These are phyloP conservation scores for Diutina ranongensis DNA, from an alignment of 1,139 yeast genomes.

Conservation along the genomic window DNA sequence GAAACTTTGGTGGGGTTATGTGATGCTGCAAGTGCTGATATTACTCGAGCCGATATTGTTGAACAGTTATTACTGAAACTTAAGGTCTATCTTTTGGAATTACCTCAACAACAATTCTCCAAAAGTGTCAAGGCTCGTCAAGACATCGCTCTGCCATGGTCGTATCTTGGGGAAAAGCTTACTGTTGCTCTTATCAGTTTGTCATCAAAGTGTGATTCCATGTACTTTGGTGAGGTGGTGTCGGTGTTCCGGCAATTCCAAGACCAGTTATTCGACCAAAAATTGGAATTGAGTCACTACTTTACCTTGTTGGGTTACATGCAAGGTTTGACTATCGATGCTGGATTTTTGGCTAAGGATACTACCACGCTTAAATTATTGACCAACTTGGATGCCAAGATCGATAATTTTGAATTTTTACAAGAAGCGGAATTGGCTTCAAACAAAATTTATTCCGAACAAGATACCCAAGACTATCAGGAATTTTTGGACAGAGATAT, in stretches of 20 bases:
- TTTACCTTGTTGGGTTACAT: slow-evolving; percentile 36
- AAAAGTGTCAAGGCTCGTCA: slow-evolving; percentile 14
- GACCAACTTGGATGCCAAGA: slow-evolving; percentile 23
- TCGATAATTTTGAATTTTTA: slow-evolving; percentile 31
- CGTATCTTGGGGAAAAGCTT: slow-evolving; percentile 22
- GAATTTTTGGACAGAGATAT: slow-evolving; percentile 21
- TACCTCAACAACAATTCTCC: slow-evolving; percentile 39
- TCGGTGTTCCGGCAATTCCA: slow-evolving; percentile 21
- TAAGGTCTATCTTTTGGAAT: slow-evolving; percentile 45
- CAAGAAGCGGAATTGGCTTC: slow-evolving; percentile 26
- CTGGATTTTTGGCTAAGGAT: slow-evolving; percentile 21
- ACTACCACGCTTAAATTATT: slow-evolving; percentile 23
- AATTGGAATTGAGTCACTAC: slow-evolving; percentile 23
- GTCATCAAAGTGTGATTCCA: slow-evolving; percentile 20
- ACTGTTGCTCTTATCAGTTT: slow-evolving; percentile 27
- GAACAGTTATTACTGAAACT: slow-evolving; percentile 40
- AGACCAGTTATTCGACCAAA: slow-evolving; percentile 15
- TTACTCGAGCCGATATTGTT: slow-evolving; percentile 19
- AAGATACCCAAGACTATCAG: slow-evolving; percentile 14
- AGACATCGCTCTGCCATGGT: slow-evolving; percentile 28
- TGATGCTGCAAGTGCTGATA: slow-evolving; percentile 26
- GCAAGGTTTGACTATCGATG: slow-evolving; percentile 27
- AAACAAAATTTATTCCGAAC: slow-evolving; percentile 15
- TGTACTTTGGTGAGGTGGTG: slow-evolving; percentile 18
- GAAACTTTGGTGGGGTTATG: slow-evolving; percentile 65